phyloP scores from a whole-genome alignment of 208 protist species.

The Leishmania aethiopica region DNA sequence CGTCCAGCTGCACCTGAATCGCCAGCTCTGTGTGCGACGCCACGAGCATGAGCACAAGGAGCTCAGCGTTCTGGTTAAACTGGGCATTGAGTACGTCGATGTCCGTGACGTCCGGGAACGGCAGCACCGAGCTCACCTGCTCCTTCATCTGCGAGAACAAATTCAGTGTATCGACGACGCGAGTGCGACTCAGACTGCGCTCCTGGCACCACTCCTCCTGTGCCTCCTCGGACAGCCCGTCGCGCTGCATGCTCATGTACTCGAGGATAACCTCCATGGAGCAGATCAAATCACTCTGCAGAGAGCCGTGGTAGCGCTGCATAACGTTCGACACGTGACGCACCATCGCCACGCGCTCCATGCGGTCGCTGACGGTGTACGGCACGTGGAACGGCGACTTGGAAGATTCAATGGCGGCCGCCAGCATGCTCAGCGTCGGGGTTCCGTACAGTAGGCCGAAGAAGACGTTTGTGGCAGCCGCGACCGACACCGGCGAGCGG shows the following conservation, averaged over 20 bases:
- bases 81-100: slow-evolving; percentile 61
- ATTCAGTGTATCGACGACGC: slow-evolving; percentile 64
- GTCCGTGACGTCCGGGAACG: slow-evolving; percentile 68
- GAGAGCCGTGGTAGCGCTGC: slow-evolving; percentile 49
- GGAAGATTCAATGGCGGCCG: slow-evolving; percentile 62
- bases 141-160: slow-evolving; percentile 74
- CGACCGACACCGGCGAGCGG: slow-evolving; percentile 57
- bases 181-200: slow-evolving; percentile 64
- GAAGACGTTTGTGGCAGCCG: slow-evolving; percentile 67
- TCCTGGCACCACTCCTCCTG: slow-evolving; percentile 75
- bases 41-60: slow-evolving; percentile 53
- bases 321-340: slow-evolving; percentile 50
- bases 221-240: slow-evolving; percentile 76
- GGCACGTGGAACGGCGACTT: slow-evolving; percentile 73
- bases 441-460: slow-evolving; percentile 74
- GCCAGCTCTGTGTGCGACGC: slow-evolving; percentile 68
- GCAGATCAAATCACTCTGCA: slow-evolving; percentile 67
- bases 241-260: slow-evolving; percentile 79
- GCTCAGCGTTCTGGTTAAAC: slow-evolving; percentile 49
- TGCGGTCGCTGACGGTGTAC: slow-evolving; percentile 55
- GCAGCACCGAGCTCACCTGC: slow-evolving; percentile 60
- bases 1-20: slow-evolving; percentile 65
- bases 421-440: slow-evolving; percentile 67
- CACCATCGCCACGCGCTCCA: slow-evolving; percentile 26
- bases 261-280: slow-evolving; percentile 61